phyloP scores from a whole-genome alignment of 1,284 basidiomycete genomes.

The Rhodofomes roseus region DNA sequence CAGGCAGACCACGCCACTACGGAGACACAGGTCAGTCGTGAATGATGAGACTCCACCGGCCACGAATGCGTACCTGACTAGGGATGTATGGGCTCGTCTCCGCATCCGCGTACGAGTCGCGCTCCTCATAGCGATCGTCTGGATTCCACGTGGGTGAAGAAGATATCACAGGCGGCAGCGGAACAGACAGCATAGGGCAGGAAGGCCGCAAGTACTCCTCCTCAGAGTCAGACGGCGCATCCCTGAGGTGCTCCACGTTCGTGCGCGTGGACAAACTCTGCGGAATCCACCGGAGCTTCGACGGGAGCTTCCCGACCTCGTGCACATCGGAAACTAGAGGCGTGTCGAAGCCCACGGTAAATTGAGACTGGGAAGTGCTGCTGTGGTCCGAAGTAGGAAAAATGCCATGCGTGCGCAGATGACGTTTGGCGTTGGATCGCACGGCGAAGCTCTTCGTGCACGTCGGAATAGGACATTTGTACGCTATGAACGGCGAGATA shows the following conservation, averaged over 20 bases:
- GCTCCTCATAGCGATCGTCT: constrained; percentile 27
- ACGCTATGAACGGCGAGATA: constrained; percentile 36
- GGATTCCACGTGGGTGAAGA: constrained; percentile 23
- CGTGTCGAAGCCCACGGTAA: constrained; percentile 42
- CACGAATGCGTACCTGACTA: constrained; percentile 27
- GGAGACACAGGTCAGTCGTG: constrained; percentile 8
- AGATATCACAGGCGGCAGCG: constrained; percentile 27
- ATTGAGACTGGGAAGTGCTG: constrained; percentile 28
- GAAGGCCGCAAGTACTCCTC: constrained; percentile 28
- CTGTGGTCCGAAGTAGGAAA: constrained; percentile 29
- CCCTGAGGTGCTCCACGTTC: constrained; percentile 27
- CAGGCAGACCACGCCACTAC: constrained; percentile 35
- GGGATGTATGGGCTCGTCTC: constrained; percentile 33
- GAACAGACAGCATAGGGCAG: constrained; percentile 28
- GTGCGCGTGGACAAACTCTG: constrained; percentile 33
- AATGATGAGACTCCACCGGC: background rate
- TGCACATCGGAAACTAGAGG: constrained; percentile 41
- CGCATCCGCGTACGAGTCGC: constrained; percentile 26
- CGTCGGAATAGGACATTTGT: constrained; percentile 47
- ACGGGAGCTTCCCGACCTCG: constrained; percentile 35
- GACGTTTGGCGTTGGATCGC: constrained; percentile 60
- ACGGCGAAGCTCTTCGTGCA: constrained; percentile 61
- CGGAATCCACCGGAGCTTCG: constrained; percentile 41
- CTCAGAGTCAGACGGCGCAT: constrained; percentile 26
- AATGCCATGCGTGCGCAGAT: constrained; percentile 52